Conservation (phyloP, 371 early-diverging fungal species). For the Capillidium heterosporum region DNA sequence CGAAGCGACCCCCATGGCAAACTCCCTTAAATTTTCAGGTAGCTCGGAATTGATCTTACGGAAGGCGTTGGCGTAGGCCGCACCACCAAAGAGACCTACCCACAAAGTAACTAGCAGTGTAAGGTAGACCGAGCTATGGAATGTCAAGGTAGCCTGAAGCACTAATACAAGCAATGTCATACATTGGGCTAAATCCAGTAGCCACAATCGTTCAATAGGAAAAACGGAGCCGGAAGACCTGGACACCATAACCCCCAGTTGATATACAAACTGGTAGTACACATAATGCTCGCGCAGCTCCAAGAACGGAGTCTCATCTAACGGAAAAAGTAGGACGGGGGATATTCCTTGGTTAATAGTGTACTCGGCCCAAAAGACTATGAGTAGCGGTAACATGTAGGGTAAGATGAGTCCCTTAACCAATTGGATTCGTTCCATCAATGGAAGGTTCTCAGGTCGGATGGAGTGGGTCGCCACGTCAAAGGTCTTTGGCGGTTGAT, state of each 20-base stretch:
- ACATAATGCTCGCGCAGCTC: slow-evolving; percentile 22
- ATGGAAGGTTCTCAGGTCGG: background rate
- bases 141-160: slow-evolving; percentile 11
- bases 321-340: slow-evolving; percentile 19
- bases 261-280: slow-evolving; percentile 22
- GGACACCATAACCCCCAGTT: slow-evolving; percentile 16
- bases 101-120: slow-evolving; percentile 17
- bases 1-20: slow-evolving; percentile 20
- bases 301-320: slow-evolving; percentile 16
- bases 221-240: slow-evolving; percentile 15
- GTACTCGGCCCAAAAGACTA: slow-evolving; percentile 23
- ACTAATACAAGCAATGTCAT: slow-evolving; percentile 13
- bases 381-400: slow-evolving; percentile 19
- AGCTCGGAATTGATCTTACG: slow-evolving; percentile 10
- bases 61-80: slow-evolving; percentile 24
- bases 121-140: slow-evolving; percentile 12
- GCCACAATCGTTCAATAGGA: slow-evolving; percentile 14
- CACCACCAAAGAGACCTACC: slow-evolving; percentile 25
- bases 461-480: background rate
- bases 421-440: background rate
- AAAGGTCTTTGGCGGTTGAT: background rate
- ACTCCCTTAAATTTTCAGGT: slow-evolving; percentile 16
- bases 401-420: slow-evolving; percentile 9
- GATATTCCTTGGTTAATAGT: slow-evolving; percentile 27
- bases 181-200: slow-evolving; percentile 15